These are phyloP conservation scores for Oryza australiensis DNA, from an alignment of 176 grass and related monocot species.

Conservation along the genomic window DNA sequence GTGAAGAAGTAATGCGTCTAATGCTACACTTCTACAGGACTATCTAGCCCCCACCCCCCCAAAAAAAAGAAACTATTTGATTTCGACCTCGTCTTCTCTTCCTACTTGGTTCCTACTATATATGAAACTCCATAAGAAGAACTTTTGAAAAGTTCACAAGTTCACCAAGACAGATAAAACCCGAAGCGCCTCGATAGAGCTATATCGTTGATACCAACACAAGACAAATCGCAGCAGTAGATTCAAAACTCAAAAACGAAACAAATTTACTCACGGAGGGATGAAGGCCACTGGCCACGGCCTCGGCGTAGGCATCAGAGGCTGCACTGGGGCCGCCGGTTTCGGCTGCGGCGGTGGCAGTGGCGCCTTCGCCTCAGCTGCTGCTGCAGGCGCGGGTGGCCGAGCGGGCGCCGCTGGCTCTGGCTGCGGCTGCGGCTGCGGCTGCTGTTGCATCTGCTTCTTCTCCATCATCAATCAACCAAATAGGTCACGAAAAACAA, in stretches of 20 bases:
- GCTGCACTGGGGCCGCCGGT: constrained; percentile 4
- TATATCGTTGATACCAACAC: not conserved
- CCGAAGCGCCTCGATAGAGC: not conserved
- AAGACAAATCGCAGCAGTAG: not conserved
- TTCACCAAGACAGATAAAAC: constrained; percentile 11
- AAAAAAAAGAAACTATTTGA: not conserved
- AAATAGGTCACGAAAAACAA: constrained; percentile 34
- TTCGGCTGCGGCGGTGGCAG: constrained; percentile 11
- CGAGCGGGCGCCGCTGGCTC: not conserved
- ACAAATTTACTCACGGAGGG: constrained; percentile 37
- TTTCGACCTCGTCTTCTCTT: not conserved
- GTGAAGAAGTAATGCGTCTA: not conserved
- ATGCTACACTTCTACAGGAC: not conserved
- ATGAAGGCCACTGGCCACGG: constrained; percentile 42
- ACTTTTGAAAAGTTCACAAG: not conserved
- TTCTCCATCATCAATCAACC: constrained; percentile 41
- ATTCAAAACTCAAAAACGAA: constrained; percentile 36
- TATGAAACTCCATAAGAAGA: not conserved
- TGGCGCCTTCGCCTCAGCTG: constrained; percentile 9
- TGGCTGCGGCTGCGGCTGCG: not conserved
- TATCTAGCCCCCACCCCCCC: not conserved
- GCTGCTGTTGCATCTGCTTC: constrained; percentile 28
- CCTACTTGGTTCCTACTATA: not conserved
- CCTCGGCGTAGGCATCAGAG: constrained; percentile 5
- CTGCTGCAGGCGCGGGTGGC: not conserved